phyloP scores from a whole-genome alignment of 176 grass and related monocot species.

The Juncus inflexus region DNA sequence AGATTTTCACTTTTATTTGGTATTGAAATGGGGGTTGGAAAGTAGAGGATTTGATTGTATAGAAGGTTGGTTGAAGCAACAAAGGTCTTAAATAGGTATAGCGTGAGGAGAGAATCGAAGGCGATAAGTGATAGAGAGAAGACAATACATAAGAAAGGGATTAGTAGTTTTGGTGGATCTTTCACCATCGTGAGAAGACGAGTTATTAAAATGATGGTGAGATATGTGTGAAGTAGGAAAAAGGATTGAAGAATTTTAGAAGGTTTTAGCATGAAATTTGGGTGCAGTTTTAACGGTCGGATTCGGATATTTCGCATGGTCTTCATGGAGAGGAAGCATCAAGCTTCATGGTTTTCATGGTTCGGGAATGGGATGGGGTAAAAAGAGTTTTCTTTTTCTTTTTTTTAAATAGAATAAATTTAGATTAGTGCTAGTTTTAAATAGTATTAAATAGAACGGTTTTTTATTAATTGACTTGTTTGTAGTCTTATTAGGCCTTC shows the following conservation, averaged over 20 bases:
- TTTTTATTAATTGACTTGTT: too few species aligned
- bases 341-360: too few species aligned
- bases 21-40: neutral
- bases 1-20: neutral
- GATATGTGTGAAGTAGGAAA: slow-evolving; percentile 8
- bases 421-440: too few species aligned
- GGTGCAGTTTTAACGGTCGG: slow-evolving; percentile 6
- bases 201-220: neutral
- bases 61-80: neutral
- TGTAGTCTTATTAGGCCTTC: too few species aligned
- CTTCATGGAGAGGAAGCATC: slow-evolving; percentile 5
- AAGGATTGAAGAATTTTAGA: slow-evolving; percentile 14
- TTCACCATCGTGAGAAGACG: slow-evolving; percentile 7
- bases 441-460: too few species aligned
- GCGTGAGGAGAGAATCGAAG: slow-evolving; percentile 8
- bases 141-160: slow-evolving; percentile 18
- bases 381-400: too few species aligned
- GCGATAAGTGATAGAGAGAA: slow-evolving; percentile 19
- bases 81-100: slow-evolving; percentile 11
- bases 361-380: too few species aligned
- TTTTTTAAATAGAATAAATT: too few species aligned
- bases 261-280: slow-evolving; percentile 17
- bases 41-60: neutral
- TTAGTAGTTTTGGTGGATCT: slow-evolving; percentile 15
- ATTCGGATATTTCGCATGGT: slow-evolving; percentile 1